Evolutionary conservation across 1,284 basidiomycete species (phyloP), one percentile per base, ranked within the genome.

Genomic region (Ceratobasidium sp.): DNA sequence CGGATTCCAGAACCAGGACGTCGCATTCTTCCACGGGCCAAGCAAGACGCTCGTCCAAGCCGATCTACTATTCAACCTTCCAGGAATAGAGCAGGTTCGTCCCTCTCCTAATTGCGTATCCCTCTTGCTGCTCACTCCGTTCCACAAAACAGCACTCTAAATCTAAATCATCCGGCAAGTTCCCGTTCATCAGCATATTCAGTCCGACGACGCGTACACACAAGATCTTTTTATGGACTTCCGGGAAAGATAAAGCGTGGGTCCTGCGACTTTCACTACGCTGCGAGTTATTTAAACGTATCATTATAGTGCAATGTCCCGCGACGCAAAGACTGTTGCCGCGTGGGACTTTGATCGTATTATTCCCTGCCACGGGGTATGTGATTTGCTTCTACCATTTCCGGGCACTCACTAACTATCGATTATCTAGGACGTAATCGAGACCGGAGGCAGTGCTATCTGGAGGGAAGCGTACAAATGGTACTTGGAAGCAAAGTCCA

Each of bases 281-380:
- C 22, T 45, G n/a, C n/a, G n/a, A n/a, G n/a, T 15, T 40, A 42
- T 20, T 35, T 34, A 25, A 40, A 31, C 52, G n/a, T 3, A 15
- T 47, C 12, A 49, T n/a, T 60, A 1, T 74, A 93, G 91, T 31
- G 86, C 85, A 4, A 92, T 93, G 90, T 84, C 82, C 65, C 83
- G 85, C 31, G 87, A 93, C 74, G 88, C 85, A 1, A 85, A 83
- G 73, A 87, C 82, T 0, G 92, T 96, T 1, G 83, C 87, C 0
- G 83, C 79, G 1, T 96, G 94, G 94, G 89, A 96, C 74, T 96
- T 94, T 77, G 86, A 92, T 32, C 83, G 91, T 50, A 91, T 98
- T 75, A 94, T 98, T 70, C 93, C 93, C 52, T 96, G 94, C 76
- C 96, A 98, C 78, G 96, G 92, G n/a, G 89, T 91, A 76, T 75